Conservation (phyloP, 2,329 filamentous ascomycete genomes). For the Fusarium pininemorale region DNA sequence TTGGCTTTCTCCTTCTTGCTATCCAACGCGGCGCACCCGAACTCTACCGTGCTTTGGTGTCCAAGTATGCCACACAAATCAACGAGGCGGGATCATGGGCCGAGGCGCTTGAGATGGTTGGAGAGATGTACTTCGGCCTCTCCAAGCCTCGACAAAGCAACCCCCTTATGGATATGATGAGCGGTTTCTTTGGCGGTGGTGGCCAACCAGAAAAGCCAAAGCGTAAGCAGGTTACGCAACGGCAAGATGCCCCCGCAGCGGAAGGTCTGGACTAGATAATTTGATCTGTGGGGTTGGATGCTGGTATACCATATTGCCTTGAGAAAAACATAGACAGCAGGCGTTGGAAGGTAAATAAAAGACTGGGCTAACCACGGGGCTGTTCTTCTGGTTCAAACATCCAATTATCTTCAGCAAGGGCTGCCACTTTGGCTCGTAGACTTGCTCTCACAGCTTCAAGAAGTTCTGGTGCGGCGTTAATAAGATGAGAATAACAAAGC, state of each 20-base stretch:
- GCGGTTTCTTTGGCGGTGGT: slow-evolving; percentile 81
- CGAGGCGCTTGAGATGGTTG: slow-evolving; percentile 84
- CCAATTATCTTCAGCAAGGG: slow-evolving; percentile 85
- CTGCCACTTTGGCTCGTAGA: slow-evolving; percentile 75
- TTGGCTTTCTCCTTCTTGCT: slow-evolving; percentile 83
- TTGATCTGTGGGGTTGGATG: slow-evolving; percentile 2
- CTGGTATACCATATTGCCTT: slow-evolving; percentile 39
- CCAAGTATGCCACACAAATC: slow-evolving; percentile 82
- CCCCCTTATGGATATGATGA: slow-evolving; percentile 98
- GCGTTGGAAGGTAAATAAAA: slow-evolving; percentile 41
- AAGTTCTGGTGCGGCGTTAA: slow-evolving; percentile 62
- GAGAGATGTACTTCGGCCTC: slow-evolving; percentile 97
- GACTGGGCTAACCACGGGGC: slow-evolving; percentile 46
- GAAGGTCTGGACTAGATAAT: slow-evolving; percentile 66
- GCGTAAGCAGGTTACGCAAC: slow-evolving; percentile 55
- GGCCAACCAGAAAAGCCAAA: slow-evolving; percentile 45
- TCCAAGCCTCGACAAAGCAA: slow-evolving; percentile 89
- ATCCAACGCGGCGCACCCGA: slow-evolving; percentile 82
- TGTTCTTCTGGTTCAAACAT: slow-evolving; percentile 82
- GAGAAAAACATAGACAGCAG: slow-evolving; percentile 40
- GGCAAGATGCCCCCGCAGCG: slow-evolving; percentile 60
- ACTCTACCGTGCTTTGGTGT: slow-evolving; percentile 81
- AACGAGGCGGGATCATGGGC: slow-evolving; percentile 82
- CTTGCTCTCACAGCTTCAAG: slow-evolving; percentile 75
- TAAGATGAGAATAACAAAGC: neutral